Base-by-base conservation (phyloP, 1,139 yeast species). In the Candida glucosophila region DNA sequence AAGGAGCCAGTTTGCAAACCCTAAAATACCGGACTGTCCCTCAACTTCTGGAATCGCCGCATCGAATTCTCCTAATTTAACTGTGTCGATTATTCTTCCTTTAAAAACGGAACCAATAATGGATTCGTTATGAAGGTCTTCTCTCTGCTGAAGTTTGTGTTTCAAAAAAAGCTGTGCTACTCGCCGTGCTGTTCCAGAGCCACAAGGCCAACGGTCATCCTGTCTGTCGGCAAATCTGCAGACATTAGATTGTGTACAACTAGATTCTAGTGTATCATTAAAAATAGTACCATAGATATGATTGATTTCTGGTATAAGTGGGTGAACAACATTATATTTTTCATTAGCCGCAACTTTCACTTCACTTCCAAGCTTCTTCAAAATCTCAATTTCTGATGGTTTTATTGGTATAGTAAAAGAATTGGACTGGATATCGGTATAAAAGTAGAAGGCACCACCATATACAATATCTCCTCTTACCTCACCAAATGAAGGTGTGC, bases 371-470 rank as follows among this genome's bases (percentile, higher is more conserved):
- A 43, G 19, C 9, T 33, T 27, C 17, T 30, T 26, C 5, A 43
- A 17, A 5, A 12, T n/a, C 7, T 28, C 33, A 3, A 43, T 36
- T 7, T 24, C 15, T 7, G 23, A 20, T 7, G 19, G 15, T 5
- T 24, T 14, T n/a, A 20, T 23, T n/a, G 14, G 11, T 17, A 24
- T 8, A 20, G 35, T 41, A n/a, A n/a, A n/a, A 9, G 33, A 35
- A 2, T 42, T 29, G 10, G 10, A 12, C 9, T 21, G 26, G 7
- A 41, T 29, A 17, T 28, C 28, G 1, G 33, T 31, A 20, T 41
- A 41, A 25, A 29, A 42, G 24, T 43, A 41, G 25, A 42, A 40
- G 5, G 45, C 48, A 6, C 48, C 48, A 22, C 42, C 42, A 22
- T 39, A 43, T 2, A 39, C 44, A 19, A 43, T 36, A 27, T 43